These are phyloP conservation scores for Hypoxylon sp. DNA, from an alignment of 2,329 filamentous ascomycete species.

Conservation along the genomic window DNA sequence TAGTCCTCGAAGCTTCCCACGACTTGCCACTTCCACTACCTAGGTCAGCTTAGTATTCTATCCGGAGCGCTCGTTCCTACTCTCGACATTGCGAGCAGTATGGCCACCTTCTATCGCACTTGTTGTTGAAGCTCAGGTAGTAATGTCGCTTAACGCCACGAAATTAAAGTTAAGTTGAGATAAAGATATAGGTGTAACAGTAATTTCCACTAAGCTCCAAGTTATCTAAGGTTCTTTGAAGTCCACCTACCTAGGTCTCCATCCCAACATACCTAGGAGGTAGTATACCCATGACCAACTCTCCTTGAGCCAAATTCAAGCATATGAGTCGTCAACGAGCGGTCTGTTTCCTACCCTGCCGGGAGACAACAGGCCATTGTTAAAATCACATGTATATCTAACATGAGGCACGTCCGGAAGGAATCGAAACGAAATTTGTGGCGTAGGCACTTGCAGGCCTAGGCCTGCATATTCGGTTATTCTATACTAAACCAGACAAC, in stretches of 20 bases:
- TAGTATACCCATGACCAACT: too few species aligned
- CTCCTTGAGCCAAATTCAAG: too few species aligned
- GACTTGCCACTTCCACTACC: conserved; percentile 94
- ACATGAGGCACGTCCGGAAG: neutral
- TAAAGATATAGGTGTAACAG: too few species aligned
- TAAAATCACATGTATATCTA: neutral
- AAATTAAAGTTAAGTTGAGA: neutral
- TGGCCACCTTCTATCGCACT: conserved; percentile 90
- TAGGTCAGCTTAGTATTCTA: conserved; percentile 98
- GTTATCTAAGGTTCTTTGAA: too few species aligned
- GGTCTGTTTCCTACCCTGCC: neutral
- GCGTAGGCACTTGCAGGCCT: neutral
- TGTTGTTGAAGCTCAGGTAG: conserved; percentile 48
- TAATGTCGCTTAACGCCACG: neutral
- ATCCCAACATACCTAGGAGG: too few species aligned
- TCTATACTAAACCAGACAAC: neutral
- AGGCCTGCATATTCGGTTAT: neutral
- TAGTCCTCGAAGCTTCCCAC: conserved; percentile 91
- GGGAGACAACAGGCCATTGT: neutral
- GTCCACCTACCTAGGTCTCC: too few species aligned
- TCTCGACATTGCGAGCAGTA: conserved; percentile 94
- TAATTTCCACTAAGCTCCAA: too few species aligned
- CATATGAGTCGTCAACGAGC: neutral
- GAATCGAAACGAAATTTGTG: neutral
- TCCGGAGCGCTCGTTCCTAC: conserved; percentile 91